Evolutionary conservation across 2,329 filamentous ascomycete genomes (phyloP).

Genomic region (Gremmenia infestans): DNA sequence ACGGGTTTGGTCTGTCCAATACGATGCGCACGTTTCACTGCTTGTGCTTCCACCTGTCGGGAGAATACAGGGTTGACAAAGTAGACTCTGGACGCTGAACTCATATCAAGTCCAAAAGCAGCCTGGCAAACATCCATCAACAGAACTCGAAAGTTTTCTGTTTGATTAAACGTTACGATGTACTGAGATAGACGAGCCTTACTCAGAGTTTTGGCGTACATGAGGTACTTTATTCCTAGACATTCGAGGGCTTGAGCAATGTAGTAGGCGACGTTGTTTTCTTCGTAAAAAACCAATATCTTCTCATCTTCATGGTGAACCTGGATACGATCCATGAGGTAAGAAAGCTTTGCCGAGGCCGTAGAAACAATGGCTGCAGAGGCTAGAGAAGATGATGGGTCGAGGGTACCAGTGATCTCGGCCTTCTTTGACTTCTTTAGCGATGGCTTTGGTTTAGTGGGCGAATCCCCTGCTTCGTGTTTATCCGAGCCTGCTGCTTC

Average conservation of each 20-base stretch:
- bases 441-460: constrained; percentile 16
- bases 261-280: constrained; percentile 81
- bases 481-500: background rate
- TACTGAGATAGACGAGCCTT: constrained; percentile 65
- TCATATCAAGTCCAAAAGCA: constrained; percentile 82
- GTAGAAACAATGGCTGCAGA: constrained; percentile 62
- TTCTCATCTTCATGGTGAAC: constrained; percentile 69
- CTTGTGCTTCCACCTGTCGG: constrained; percentile 80
- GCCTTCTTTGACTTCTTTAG: constrained; percentile 10
- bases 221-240: constrained; percentile 56
- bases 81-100: constrained; percentile 76
- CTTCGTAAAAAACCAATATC: constrained; percentile 89
- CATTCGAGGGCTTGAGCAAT: constrained; percentile 78
- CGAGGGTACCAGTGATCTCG: constrained; percentile 21
- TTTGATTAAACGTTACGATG: constrained; percentile 66
- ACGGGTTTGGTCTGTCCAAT: constrained; percentile 80
- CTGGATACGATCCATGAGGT: constrained; percentile 69
- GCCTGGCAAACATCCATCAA: constrained; percentile 91
- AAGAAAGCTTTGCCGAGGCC: constrained; percentile 80
- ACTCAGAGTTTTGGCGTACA: constrained; percentile 61
- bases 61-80: constrained; percentile 87
- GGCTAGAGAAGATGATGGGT: constrained; percentile 21
- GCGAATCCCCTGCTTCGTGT: background rate
- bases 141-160: constrained; percentile 51
- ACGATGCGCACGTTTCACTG: constrained; percentile 82